Conservation (phyloP, 2,329 filamentous ascomycete genomes). For the Exophiala alcalophila region DNA sequence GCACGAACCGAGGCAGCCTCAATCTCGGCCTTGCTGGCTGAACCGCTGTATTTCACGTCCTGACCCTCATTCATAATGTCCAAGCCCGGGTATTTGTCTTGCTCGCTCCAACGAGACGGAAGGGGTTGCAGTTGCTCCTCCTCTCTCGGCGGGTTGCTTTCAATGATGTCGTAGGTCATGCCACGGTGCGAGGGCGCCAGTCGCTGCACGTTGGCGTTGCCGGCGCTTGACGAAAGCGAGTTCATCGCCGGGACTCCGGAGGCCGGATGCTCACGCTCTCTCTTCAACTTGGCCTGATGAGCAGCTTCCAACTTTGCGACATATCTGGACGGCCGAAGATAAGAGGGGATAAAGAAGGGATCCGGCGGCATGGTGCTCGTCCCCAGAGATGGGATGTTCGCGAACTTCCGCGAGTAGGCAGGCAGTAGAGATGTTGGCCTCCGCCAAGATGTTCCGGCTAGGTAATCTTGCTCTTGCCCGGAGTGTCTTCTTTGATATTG, state of each 20-base stretch:
- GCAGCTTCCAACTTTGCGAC: conserved; percentile 71
- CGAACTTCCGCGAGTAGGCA: conserved; percentile 49
- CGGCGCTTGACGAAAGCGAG: conserved; percentile 51
- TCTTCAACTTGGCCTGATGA: conserved; percentile 59
- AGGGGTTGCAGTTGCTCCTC: conserved; percentile 66
- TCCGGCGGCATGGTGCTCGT: conserved; percentile 35
- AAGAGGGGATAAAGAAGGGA: conserved; percentile 77
- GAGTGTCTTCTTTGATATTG: conserved; percentile 37
- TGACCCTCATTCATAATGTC: conserved; percentile 72
- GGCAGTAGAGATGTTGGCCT: conserved; percentile 43
- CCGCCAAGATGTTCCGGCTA: conserved; percentile 46
- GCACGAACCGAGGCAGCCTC: conserved; percentile 81
- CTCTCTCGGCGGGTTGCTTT: conserved; percentile 62
- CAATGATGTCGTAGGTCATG: conserved; percentile 79
- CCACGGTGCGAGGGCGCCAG: conserved; percentile 68
- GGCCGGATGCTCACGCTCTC: conserved; percentile 50
- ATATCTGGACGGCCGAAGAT: conserved; percentile 74
- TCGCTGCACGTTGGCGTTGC: conserved; percentile 52
- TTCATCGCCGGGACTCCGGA: conserved; percentile 42
- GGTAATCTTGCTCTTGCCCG: conserved; percentile 48
- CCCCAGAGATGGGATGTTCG: conserved; percentile 33
- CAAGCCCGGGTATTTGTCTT: conserved; percentile 69
- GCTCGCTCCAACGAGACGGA: conserved; percentile 77
- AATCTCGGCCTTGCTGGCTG: conserved; percentile 58
- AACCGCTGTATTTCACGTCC: conserved; percentile 63